Evolutionary conservation across 2,329 filamentous ascomycete species (phyloP), one percentile per base, ranked within the genome.

Genomic region (Aureobasidium sp.): DNA sequence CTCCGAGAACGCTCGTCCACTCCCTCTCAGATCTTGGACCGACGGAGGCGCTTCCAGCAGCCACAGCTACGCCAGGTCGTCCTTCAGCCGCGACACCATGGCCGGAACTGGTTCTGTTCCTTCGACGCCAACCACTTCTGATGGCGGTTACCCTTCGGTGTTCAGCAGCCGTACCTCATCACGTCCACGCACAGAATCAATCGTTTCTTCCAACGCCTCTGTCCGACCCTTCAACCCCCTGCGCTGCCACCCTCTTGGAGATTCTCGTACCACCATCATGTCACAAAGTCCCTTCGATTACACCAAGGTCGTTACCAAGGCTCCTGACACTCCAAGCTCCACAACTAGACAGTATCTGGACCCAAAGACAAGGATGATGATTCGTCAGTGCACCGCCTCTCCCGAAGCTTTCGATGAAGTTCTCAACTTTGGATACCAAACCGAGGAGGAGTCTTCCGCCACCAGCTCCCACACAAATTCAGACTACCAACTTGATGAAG

Each of bases 331-430:
- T 16, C 45, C 57, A 32, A 9, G 5, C 25, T 34, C 34, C 9
- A 30, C 30, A 16, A 63, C 67, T 13, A 65, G 89, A 41, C 89
- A 96, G 75, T 97, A 96, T 70, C 90, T 91, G 71, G 91, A 97
- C 68, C 91, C 91, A 0, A 90, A 96, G 71, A 90, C 92, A 41
- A 85, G 93, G 37, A 81, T 90, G 68, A 96, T 95, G 75, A 79
- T 97, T 27, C 86, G 91, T 13, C 85, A 90, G 7, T 96, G 92
- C 69, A 82, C 96, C 25, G 89, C 90, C 8, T 96, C 91, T 1
- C 89, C 92, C 1, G 90, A 96, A 67, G 96, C 96, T 71, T 97
- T 97, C 68, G 93, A 97, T 71, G 93, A 97, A 74, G 91, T 90
- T 1, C 84, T 97, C 58, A 90, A 96, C 71, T 97, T 95, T 74